These are phyloP conservation scores for Uronychia binucleata DNA, from an alignment of 73 alveolate genomes.

Conservation along the genomic window DNA sequence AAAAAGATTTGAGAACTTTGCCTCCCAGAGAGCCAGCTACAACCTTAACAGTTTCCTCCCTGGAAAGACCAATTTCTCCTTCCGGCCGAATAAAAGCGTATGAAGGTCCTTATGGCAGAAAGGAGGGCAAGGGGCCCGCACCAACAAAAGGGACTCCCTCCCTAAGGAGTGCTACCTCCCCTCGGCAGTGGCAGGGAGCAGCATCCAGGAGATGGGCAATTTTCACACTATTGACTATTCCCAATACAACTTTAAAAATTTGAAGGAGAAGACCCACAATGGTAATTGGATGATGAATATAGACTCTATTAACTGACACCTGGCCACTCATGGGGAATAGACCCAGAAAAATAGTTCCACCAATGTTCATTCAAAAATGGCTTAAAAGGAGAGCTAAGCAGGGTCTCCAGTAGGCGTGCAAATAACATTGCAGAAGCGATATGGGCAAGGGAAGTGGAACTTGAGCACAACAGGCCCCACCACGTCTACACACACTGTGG, in stretches of 20 bases:
- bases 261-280: neutral
- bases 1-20: neutral
- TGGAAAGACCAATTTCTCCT: neutral
- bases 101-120: neutral
- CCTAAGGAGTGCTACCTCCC: neutral
- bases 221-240: neutral
- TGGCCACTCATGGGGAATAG: neutral
- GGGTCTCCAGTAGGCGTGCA: neutral
- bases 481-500: too few relatives aligned
- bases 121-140: neutral
- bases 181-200: neutral
- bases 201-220: neutral
- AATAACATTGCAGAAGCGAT: neutral
- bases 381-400: neutral
- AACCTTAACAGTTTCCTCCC: neutral
- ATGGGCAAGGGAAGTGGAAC: neutral
- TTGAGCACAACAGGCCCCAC: too few relatives aligned
- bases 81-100: neutral
- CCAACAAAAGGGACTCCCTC: neutral
- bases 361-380: neutral
- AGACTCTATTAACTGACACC: neutral
- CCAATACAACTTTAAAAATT: neutral
- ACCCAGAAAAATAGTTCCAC: neutral
- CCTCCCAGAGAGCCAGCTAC: neutral
- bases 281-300: neutral